Evolutionary conservation across 78 protist genomes (phyloP), one percentile per base, ranked within the genome.

Genomic region (Emiliania huxleyi): DNA sequence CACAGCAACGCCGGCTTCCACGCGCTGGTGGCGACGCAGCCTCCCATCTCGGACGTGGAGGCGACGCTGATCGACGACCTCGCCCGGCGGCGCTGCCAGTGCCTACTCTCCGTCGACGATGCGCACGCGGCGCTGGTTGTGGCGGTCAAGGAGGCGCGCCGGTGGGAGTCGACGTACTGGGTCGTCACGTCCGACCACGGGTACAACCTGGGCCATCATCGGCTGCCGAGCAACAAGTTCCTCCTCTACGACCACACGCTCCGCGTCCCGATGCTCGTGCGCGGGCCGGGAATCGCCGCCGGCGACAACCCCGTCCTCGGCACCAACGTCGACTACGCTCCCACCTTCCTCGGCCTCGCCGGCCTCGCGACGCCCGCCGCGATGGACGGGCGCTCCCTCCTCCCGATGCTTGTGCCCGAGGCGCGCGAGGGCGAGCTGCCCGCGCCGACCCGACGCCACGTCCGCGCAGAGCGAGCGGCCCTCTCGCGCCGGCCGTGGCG

Each of bases 171-270:
- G 94, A 94, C 96, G 83, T 94, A 91, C 92, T 35, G 3, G 69
- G 4, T 91, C 90, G 81, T 81, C 84, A 52, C 96, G 55, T 38
- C 83, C 44, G 96, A 94, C 83, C 96, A 94, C 69, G 96, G 96
- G 40, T 94, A 38, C 77, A 90, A 94, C 18, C 92, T 94, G 56
- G 96, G 96, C 19, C 75, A 93, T 15, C 37, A 25, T 15, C 35
- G 79, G 44, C 40, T 93, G 49, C 81, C 56, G 22, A 5, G 4
- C 55, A 15, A 12, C 79, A 93, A 93, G 40, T 38, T 1, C 29
- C 92, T 62, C 75, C 25, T 83, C 35, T 92, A 92, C 75, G 94
- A 92, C 4, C 3, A 2, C 25, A 8, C 3, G 42, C 2, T 84
- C 18, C 69, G 94, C 29, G 69, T 92, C n/a, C 90, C 84, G 73